A percentile compares a stretch with the other conserved stretches of the same genome.
phyloP scores from a whole-genome alignment of 179 eudicot species.

The Gypsophila paniculata region DNA sequence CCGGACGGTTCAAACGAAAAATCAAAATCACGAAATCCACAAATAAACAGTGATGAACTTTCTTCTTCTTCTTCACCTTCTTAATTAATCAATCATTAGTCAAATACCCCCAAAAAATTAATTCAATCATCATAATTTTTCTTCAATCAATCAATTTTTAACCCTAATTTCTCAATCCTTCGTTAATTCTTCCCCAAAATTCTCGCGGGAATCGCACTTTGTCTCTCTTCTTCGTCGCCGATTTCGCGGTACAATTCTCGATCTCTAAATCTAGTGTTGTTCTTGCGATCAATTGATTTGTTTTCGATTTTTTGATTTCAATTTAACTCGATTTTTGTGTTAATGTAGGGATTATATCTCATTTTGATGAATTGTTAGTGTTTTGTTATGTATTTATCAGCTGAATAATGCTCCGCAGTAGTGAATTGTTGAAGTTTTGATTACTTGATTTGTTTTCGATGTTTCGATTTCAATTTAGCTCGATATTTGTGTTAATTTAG shows the following conservation, averaged over 20 bases:
- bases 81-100: slow-evolving; percentile 6
- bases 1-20: slow-evolving; percentile 8
- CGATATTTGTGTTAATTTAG: too few species aligned
- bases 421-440: not conserved
- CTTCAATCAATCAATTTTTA: not conserved
- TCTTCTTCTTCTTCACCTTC: not conserved
- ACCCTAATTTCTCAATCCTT: not conserved
- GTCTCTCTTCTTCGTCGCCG: slow-evolving; percentile 11
- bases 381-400: not conserved
- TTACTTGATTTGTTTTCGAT: too few species aligned
- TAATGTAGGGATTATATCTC: not conserved
- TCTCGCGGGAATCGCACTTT: not conserved
- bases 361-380: not conserved
- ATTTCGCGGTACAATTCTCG: slow-evolving; percentile 23
- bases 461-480: too few species aligned
- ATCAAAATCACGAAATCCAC: not conserved
- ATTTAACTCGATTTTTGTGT: too few species aligned
- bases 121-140: not conserved
- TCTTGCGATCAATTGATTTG: not conserved
- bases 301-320: not conserved
- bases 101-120: not conserved
- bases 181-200: not conserved
- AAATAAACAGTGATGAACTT: slow-evolving; percentile 8
- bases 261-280: slow-evolving; percentile 21
- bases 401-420: not conserved